phyloP scores from a whole-genome alignment of 2,329 filamentous ascomycete species.

The Phialemoniopsis sp. region DNA sequence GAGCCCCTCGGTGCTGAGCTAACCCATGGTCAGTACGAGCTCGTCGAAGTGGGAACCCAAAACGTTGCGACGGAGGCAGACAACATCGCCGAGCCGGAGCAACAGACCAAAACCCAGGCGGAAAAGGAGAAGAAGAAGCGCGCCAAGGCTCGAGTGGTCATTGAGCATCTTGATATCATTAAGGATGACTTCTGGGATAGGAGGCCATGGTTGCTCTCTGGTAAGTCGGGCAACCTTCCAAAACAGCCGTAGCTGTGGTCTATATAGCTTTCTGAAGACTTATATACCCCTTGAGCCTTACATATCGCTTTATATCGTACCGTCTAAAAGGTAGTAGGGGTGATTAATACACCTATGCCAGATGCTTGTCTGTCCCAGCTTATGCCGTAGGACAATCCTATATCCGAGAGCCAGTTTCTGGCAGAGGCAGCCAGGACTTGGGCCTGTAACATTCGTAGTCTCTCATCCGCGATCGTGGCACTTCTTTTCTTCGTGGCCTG shows the following conservation, averaged over 20 bases:
- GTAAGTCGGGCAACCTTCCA: slow-evolving; percentile 68
- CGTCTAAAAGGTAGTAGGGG: no score
- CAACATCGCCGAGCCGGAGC: slow-evolving; percentile 43
- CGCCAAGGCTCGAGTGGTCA: slow-evolving; percentile 73
- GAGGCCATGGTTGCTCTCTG: slow-evolving; percentile 78
- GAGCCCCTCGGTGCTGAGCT: background rate
- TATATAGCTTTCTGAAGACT: background rate
- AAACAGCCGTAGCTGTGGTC: slow-evolving; percentile 40
- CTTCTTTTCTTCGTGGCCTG: no score
- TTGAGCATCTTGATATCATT: slow-evolving; percentile 91
- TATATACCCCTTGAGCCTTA: no score
- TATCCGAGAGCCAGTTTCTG: no score
- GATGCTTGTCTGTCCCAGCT: no score
- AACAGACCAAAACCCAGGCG: slow-evolving; percentile 71
- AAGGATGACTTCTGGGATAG: slow-evolving; percentile 90
- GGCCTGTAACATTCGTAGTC: no score
- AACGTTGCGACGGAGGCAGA: slow-evolving; percentile 42
- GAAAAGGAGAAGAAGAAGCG: slow-evolving; percentile 81
- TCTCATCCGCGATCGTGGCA: no score
- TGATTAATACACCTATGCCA: no score
- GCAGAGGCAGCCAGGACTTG: no score
- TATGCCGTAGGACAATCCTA: no score
- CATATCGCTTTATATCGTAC: no score
- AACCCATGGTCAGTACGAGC: slow-evolving; percentile 54
- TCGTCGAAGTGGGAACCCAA: slow-evolving; percentile 52